Base-by-base conservation (phyloP, 345 rosid genomes). In the Linum tenue region DNA sequence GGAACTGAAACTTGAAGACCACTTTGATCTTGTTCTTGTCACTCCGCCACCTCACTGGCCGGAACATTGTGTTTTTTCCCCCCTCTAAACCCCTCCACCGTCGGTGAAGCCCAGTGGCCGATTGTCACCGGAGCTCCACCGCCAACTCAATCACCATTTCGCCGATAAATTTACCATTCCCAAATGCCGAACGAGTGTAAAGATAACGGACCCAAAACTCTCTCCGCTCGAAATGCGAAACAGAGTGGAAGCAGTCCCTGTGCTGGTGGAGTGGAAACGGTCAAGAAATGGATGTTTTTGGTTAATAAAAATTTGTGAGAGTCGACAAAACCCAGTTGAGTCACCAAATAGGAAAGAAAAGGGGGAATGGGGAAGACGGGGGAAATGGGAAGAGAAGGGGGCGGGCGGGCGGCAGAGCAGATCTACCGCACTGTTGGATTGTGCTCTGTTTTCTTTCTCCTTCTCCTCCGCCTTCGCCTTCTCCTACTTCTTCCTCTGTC, bases 11-110 rank as follows among this genome's bases (percentile, higher is more conserved):
- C 70, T 86, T 86, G 86, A 90, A 86, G 31, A 82, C 85, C 7
- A 79, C 85, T 78, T 84, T 90, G 83, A 88, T 79, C 83, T 75
- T 85, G 80, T 80, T 83, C 91, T 81, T 88, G 63, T 94, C 95
- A 60, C 73, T 80, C 74, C 96, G 74, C 96, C 97, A 85, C 78
- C 85, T 80, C 69, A 79, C 82, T 61, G 98, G 74, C 81, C 76
- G 77, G 83, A 94, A 94, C 99, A 94, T 75, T 60, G 57, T 86
- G 31, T 22, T 22, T 22, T 22, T 22, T 22, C 1, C 0, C 0
- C 31, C 70, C 70, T 42, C 15, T 48, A 12, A 48, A 48, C 50
- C 53, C 53, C 53, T 9, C 53, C 53, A 3, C 53, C 53, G 53
- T 22, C 31, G 31, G 31, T 22, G 31, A 22, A 22, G 31, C 31